These are phyloP conservation scores for Talaromyces sp. DNA, from an alignment of 2,329 filamentous ascomycete genomes.

Conservation along the genomic window DNA sequence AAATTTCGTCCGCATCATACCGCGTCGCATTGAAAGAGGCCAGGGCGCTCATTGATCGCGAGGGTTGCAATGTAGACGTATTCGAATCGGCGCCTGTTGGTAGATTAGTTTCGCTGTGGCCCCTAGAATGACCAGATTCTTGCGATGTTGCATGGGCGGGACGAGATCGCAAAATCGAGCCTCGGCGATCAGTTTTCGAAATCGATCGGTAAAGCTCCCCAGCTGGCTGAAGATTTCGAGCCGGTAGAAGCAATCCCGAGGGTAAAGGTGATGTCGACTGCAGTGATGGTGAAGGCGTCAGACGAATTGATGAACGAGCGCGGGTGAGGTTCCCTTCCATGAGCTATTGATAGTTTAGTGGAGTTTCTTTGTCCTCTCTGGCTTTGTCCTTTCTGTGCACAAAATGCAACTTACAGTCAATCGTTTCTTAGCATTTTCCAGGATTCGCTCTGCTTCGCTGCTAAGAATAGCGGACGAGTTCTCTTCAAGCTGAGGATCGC, in stretches of 20 bases:
- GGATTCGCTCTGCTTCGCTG: slow-evolving; percentile 78
- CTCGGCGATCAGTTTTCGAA: slow-evolving; percentile 30
- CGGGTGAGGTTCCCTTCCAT: slow-evolving; percentile 89
- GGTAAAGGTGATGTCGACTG: slow-evolving; percentile 36
- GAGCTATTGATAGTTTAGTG: slow-evolving; percentile 49
- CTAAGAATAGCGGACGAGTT: slow-evolving; percentile 71
- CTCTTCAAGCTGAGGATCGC: slow-evolving; percentile 47
- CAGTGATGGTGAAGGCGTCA: slow-evolving; percentile 44
- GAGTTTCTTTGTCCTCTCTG: slow-evolving; percentile 13
- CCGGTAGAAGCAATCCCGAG: slow-evolving; percentile 17
- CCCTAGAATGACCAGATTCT: slow-evolving; percentile 49
- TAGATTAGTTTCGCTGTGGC: slow-evolving; percentile 57
- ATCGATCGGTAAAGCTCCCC: slow-evolving; percentile 39
- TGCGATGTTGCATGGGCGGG: slow-evolving; percentile 30
- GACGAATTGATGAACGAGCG: slow-evolving; percentile 63
- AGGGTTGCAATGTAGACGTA: slow-evolving; percentile 36
- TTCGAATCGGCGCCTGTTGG: slow-evolving; percentile 28
- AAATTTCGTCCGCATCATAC: slow-evolving; percentile 26
- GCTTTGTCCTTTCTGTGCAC: background rate
- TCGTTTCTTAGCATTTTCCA: slow-evolving; percentile 85
- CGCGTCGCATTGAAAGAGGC: slow-evolving; percentile 28
- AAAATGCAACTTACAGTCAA: slow-evolving; percentile 61
- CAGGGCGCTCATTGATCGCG: slow-evolving; percentile 58
- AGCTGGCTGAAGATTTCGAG: slow-evolving; percentile 33
- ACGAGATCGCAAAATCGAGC: slow-evolving; percentile 43